Conservation (phyloP, 768 basidiomycete genomes). For the Pleurotus cornucopiae region DNA sequence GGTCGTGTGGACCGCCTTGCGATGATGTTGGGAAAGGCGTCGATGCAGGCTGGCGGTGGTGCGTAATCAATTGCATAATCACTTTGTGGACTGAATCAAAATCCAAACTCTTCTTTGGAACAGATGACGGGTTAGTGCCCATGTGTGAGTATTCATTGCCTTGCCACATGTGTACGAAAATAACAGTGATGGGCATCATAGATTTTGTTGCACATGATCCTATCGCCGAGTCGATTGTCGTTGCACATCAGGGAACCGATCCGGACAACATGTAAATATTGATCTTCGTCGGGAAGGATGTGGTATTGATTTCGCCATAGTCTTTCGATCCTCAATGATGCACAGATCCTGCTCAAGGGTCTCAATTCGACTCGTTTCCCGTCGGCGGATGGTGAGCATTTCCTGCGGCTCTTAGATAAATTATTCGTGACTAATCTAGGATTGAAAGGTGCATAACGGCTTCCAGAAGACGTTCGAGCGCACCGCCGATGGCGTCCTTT, state of each 20-base stretch:
- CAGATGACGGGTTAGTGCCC: slow-evolving; percentile 25
- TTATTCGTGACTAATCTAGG: not conserved
- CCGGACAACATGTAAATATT: slow-evolving; percentile 21
- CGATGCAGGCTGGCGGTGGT: slow-evolving; percentile 30
- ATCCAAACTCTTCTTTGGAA: too few relatives aligned
- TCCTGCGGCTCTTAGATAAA: not conserved
- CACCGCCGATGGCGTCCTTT: slow-evolving; percentile 29
- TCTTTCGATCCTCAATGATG: slow-evolving; percentile 32
- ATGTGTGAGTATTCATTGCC: slow-evolving; percentile 18
- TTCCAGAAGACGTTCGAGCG: slow-evolving; percentile 35
- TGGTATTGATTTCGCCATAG: slow-evolving; percentile 11
- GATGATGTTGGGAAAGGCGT: slow-evolving; percentile 21
- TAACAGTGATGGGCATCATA: slow-evolving; percentile 9
- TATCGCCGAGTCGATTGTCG: slow-evolving; percentile 26
- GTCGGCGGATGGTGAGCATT: not conserved
- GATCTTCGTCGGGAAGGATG: not conserved
- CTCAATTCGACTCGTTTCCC: slow-evolving; percentile 29
- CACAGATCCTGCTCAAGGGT: slow-evolving; percentile 21
- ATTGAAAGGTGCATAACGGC: slow-evolving; percentile 31
- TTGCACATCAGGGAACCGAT: slow-evolving; percentile 39
- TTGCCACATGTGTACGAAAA: not conserved
- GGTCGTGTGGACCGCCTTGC: slow-evolving; percentile 31
- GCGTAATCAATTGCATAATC: slow-evolving; percentile 8
- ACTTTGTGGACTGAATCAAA: too few relatives aligned
- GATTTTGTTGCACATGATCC: slow-evolving; percentile 34